Base-by-base conservation (phyloP, 768 basidiomycete genomes). In the Tricholoma terreum region DNA sequence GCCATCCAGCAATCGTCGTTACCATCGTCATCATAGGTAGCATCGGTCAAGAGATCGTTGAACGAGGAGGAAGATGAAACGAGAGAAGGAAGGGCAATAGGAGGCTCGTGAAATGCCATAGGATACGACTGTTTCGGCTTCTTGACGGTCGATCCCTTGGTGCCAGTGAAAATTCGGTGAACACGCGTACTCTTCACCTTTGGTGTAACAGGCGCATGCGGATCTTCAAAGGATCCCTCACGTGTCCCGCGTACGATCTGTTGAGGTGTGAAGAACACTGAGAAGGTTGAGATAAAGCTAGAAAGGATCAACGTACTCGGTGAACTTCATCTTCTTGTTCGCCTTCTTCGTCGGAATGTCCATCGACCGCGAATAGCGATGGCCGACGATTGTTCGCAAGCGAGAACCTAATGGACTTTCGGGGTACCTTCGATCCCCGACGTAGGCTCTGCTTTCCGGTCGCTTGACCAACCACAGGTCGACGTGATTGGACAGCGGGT, bases 161-260 rank as follows among this genome's bases (percentile, higher is more conserved):
- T 54, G 17, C 70, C 67, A 8, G 70, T 71, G 61, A 69, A 71
- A 17, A 74, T 71, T 42, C 71, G 66, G 52, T 69, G 69, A 17
- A 67, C 55, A n/a, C 50, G 42, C 21, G 62, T 66, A 11, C 31
- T 22, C 38, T 62, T 66, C n/a, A 62, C 40, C 35, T 58, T 63
- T 31, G 61, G 60, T 1, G 71, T 66, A 17, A 54, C 63, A 42
- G 46, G 57, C n/a, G 52, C 62, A 50, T 33, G 58, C 38, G 52
- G 54, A 46, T 56, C 61, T 54, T 56, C 65, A 59, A 27, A 68
- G 2, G 59, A 52, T 30, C 60, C 17, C 27, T 71, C 69, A 17
- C 68, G 57, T 12, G 69, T 67, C 30, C 65, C 60, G 21, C 64
- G 61, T 8, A 73, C 58, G 24, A 73, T 65, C 68, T 66, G 34